phyloP scores from a whole-genome alignment of 371 early-diverging fungal species.

The Mortierella polycephala region DNA sequence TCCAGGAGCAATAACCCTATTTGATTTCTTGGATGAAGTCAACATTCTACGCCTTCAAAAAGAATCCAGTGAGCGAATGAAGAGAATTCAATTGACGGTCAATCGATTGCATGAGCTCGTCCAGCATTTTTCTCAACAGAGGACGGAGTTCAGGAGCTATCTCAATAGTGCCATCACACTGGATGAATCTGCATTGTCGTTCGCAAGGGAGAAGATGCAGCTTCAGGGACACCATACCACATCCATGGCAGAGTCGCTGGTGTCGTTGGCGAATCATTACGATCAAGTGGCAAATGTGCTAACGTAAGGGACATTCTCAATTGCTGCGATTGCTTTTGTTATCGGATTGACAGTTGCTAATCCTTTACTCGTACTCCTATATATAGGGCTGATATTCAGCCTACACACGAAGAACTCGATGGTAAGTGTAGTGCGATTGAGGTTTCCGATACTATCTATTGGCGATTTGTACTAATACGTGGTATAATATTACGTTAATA shows the following conservation, averaged over 20 bases:
- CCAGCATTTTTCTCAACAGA: constrained; percentile 10
- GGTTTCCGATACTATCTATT: not conserved
- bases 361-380: not conserved
- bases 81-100: constrained; percentile 19
- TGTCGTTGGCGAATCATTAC: constrained; percentile 55
- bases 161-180: constrained; percentile 40
- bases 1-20: constrained; percentile 16
- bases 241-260: constrained; percentile 55
- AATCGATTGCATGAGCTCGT: constrained; percentile 28
- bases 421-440: constrained; percentile 4
- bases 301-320: constrained; percentile 28
- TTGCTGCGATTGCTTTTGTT: not conserved
- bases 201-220: constrained; percentile 50
- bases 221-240: constrained; percentile 53
- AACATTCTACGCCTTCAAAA: constrained; percentile 25
- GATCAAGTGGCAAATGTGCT: constrained; percentile 56
- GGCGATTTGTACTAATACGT: not conserved
- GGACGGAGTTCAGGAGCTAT: constrained; percentile 38
- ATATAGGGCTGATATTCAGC: constrained; percentile 39
- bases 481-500: not conserved
- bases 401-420: constrained; percentile 33
- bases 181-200: constrained; percentile 54
- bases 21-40: constrained; percentile 48
- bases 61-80: constrained; percentile 28
- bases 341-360: not conserved